These are phyloP conservation scores for Pleurotus sapidus DNA, from an alignment of 768 basidiomycete species.

Conservation along the genomic window DNA sequence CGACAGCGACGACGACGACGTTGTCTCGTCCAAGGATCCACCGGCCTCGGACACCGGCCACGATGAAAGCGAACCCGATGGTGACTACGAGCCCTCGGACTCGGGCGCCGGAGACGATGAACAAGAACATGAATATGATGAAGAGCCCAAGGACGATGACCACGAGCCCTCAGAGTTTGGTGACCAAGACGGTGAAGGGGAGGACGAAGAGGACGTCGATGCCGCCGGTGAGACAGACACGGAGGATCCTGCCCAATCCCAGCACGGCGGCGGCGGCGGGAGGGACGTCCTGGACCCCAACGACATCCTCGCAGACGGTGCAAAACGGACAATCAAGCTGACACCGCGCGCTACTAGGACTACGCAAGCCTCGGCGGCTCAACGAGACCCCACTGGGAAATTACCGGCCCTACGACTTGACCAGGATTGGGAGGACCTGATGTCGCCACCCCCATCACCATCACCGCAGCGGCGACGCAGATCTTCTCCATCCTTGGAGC, in stretches of 20 bases:
- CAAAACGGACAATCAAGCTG: not conserved
- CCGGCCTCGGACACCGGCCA: too few relatives aligned
- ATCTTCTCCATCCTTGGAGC: too few relatives aligned
- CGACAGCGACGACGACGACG: too few relatives aligned
- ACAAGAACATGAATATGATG: not conserved
- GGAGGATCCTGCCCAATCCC: not conserved
- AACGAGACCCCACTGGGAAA: not conserved
- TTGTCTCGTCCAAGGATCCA: too few relatives aligned
- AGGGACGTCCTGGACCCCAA: not conserved
- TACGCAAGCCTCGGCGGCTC: not conserved
- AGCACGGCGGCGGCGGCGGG: not conserved
- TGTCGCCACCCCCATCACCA: not conserved
- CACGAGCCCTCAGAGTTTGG: too few relatives aligned
- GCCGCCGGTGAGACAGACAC: too few relatives aligned
- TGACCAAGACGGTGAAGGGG: too few relatives aligned
- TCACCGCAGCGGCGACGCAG: not conserved
- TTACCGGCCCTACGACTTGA: not conserved
- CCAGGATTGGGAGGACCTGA: not conserved
- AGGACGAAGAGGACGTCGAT: too few relatives aligned
- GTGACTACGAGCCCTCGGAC: not conserved
- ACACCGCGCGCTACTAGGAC: not conserved
- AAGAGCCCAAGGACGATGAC: too few relatives aligned
- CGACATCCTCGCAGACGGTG: not conserved
- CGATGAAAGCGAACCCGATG: too few relatives aligned
- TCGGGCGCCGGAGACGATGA: not conserved